Base-by-base conservation (phyloP, 768 basidiomycete genomes). In the Naganishia vishniacii region DNA sequence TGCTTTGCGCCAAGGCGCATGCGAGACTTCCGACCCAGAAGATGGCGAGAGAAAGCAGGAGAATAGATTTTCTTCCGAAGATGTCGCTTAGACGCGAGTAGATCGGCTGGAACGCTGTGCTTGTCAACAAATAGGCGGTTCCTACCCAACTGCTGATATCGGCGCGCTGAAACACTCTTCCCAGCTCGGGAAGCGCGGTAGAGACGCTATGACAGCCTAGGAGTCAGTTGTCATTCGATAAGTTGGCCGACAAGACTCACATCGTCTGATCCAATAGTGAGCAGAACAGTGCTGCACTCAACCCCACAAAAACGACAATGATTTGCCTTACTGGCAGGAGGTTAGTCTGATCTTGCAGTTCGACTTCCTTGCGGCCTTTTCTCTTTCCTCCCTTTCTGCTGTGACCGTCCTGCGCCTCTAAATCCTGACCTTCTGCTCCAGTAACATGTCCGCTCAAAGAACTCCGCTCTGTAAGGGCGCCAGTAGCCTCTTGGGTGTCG, bases 321-420 rank as follows among this genome's bases (percentile, higher is more conserved):
- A 88, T 79, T 73, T 85, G 84, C 62, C 79, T 81, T 72, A 83
- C 82, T 0, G 87, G 87, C 4, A 88, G 80, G 13, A 87, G 80
- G 70, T 89, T 88, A 4, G 87, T 88, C 74, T 89, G 87, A 78
- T 89, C 88, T 12, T 86, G 86, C 53, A 87, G 66, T 48, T 69
- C 70, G 45, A 69, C 47, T 61, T 69, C 67, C 48, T 72, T 69
- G 68, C 71, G 71, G 31, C 32, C 34, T n/a, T 23, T 31, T 3
- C 59, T 16, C 59, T 56, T 56, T 7, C 42, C 42, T 1, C 42
- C 9, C 11, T 20, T 34, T 25, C 1, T 15, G 1, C 5, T 2
- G 13, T 46, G 12, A 28, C 26, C 45, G 18, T 60, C 42, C 25
- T 47, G 42, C 28, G 41, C 45, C 59, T 60, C 59, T 16, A 60